Evolutionary conservation across 495 filamentous ascomycete genomes (phyloP), one percentile per base, ranked within the genome.

Genomic region (Sporormia fimetaria): DNA sequence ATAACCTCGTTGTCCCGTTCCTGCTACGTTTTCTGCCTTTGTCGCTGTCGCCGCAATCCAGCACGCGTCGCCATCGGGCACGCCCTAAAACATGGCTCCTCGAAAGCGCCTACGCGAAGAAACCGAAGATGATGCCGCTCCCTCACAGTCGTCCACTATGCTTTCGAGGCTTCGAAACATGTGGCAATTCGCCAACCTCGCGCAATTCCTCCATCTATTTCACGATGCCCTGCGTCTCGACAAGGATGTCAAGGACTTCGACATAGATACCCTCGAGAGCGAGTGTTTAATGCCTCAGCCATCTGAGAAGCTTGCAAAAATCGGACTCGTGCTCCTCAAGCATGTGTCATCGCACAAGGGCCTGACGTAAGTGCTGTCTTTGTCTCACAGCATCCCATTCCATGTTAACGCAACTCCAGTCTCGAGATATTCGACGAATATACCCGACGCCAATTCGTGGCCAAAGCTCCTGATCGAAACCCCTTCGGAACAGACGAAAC

Each of bases 181-280:
- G 65, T 95, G 90, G 87, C 82, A 95, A 60, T 94, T 98, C 62
- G 83, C 90, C 32, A 87, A 85, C 57, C 69, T 98, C 4, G 86
- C 80, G 66, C 90, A 98, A 62, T 98, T 84, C 66, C 81, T 95
- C 38, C 76, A 76, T 52, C 72, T 86, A 37, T 98, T 98, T 63
- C 87, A 87, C 20, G 76, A 79, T 49, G 75, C 80, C 29, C 78
- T 92, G 7, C n/a, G n/a, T n/a, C n/a, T n/a, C n/a, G n/a, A n/a
- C 61, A 92, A 88, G 63, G 80, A 94, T 42, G 82, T 88, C 56
- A 80, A 90, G 50, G 75, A 80, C 56, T 65, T 93, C 36, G 81
- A 80, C 47, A 81, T 94, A 93, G 63, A 87, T 93, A 74, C 40
- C 46, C 66, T 98, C 11, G 90, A 98, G 65, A 70, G 67, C 23